Percentiles rank a stretch among this genome's conserved stretches.
Evolutionary conservation across 176 grass and related monocot species (phyloP).

Genomic region (Aegilops speltoides): DNA sequence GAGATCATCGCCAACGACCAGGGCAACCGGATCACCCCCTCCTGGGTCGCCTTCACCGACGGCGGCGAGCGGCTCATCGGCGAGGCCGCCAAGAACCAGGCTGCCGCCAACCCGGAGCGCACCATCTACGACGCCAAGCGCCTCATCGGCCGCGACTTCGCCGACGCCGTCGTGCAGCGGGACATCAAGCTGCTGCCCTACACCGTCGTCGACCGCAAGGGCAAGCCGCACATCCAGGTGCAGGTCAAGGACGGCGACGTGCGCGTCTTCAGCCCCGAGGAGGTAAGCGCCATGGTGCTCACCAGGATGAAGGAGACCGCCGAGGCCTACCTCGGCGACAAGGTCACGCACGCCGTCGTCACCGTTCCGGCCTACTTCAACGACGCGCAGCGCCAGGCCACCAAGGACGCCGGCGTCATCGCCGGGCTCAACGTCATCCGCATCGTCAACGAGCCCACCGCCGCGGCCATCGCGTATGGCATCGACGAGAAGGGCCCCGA

Average conservation of each 20-base stretch:
- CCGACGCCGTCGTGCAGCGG: constrained; percentile 53
- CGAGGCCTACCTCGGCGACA: constrained; percentile 4
- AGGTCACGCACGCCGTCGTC: constrained; percentile 27
- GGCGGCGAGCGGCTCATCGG: constrained; percentile 66
- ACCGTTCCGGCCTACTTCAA: constrained; percentile 92
- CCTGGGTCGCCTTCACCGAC: constrained; percentile 57
- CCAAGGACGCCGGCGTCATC: constrained; percentile 81
- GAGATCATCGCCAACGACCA: constrained; percentile 77
- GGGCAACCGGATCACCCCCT: constrained; percentile 59
- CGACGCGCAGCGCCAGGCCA: constrained; percentile 87
- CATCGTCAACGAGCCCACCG: constrained; percentile 92
- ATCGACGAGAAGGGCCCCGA: constrained; percentile 58
- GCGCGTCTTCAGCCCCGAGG: constrained; percentile 12
- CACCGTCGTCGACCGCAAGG: neutral
- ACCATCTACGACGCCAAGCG: constrained; percentile 79
- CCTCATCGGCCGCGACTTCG: constrained; percentile 59
- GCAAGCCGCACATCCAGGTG: constrained; percentile 6
- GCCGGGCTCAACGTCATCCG: constrained; percentile 79
- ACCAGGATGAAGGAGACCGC: constrained; percentile 25
- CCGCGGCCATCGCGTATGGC: constrained; percentile 79
- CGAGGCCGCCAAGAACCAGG: constrained; percentile 82
- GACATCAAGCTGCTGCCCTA: constrained; percentile 75
- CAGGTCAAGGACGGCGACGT: constrained; percentile 10
- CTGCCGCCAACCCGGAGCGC: constrained; percentile 48
- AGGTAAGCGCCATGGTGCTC: constrained; percentile 23